A percentile compares a stretch with the other conserved stretches of the same genome.
phyloP scores from a whole-genome alignment of 345 rosid species.

The Ceriops tagal region DNA sequence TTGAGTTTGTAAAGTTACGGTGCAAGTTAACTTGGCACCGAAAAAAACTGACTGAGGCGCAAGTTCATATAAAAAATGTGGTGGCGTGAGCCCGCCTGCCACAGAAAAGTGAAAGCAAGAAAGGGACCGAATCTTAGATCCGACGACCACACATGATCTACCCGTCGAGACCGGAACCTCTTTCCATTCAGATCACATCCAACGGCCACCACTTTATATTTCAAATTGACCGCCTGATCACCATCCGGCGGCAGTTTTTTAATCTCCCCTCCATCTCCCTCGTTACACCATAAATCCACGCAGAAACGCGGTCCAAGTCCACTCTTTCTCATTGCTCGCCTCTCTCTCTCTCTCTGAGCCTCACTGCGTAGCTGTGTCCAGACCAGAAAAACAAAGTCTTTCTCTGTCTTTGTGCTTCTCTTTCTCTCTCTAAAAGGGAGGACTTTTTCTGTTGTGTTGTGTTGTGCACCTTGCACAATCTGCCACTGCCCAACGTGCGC shows the following conservation, averaged over 20 bases:
- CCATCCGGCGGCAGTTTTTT: slow-evolving; percentile 49
- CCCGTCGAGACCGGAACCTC: slow-evolving; percentile 44
- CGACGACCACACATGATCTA: slow-evolving; percentile 43
- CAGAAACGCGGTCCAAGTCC: slow-evolving; percentile 29
- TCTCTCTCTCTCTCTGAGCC: not conserved
- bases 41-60: too few species aligned
- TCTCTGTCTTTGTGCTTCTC: slow-evolving; percentile 7
- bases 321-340: not conserved
- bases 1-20: not conserved
- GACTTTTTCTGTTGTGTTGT: not conserved
- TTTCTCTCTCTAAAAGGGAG: slow-evolving; percentile 9
- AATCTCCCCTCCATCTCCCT: slow-evolving; percentile 33
- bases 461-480: slow-evolving; percentile 34
- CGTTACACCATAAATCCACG: slow-evolving; percentile 30
- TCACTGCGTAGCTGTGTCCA: not conserved
- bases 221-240: slow-evolving; percentile 24
- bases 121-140: slow-evolving; percentile 42
- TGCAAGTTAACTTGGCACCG: too few species aligned
- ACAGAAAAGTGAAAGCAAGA: slow-evolving; percentile 34
- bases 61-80: slow-evolving; percentile 1
- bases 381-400: too few species aligned
- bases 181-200: slow-evolving; percentile 29
- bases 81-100: slow-evolving; percentile 68
- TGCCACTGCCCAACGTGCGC: slow-evolving; percentile 33
- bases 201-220: slow-evolving; percentile 30